phyloP scores from a whole-genome alignment of 805 yeast genomes.

The Kodamaea nitidulidarum region DNA sequence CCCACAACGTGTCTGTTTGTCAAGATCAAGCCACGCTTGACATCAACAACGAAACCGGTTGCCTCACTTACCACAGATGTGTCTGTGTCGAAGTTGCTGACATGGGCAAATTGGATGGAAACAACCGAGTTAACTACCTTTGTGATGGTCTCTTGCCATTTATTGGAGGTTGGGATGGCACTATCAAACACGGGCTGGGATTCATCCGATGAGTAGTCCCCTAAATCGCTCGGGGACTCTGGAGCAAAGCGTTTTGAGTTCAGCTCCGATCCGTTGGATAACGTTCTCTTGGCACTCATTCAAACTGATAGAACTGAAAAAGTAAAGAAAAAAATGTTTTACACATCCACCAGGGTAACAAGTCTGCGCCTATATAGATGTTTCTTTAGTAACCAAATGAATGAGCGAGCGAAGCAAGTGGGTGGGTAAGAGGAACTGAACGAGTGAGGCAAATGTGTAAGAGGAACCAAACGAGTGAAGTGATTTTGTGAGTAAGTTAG shows the following conservation, averaged over 20 bases:
- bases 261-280: slow-evolving; percentile 11
- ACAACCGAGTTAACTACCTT: slow-evolving; percentile 83
- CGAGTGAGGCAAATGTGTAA: too few relatives aligned
- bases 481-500: too few relatives aligned
- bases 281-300: slow-evolving; percentile 10
- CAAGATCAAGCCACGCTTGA: slow-evolving; percentile 73
- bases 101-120: slow-evolving; percentile 83
- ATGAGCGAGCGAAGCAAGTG: too few relatives aligned
- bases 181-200: slow-evolving; percentile 12
- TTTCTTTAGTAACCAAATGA: too few relatives aligned
- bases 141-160: slow-evolving; percentile 79
- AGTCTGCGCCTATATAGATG: too few relatives aligned
- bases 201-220: slow-evolving; percentile 8
- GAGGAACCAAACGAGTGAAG: too few relatives aligned
- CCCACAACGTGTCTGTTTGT: slow-evolving; percentile 95
- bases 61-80: slow-evolving; percentile 79
- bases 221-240: slow-evolving; percentile 7
- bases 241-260: slow-evolving; percentile 5
- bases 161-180: slow-evolving; percentile 17
- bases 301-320: too few relatives aligned
- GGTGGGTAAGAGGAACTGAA: too few relatives aligned
- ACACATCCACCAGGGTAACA: too few relatives aligned
- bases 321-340: neutral
- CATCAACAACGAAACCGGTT: slow-evolving; percentile 92
- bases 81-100: slow-evolving; percentile 84